Evolutionary conservation across 2,329 filamentous ascomycete genomes (phyloP).

Genomic region (Alternaria longipes): DNA sequence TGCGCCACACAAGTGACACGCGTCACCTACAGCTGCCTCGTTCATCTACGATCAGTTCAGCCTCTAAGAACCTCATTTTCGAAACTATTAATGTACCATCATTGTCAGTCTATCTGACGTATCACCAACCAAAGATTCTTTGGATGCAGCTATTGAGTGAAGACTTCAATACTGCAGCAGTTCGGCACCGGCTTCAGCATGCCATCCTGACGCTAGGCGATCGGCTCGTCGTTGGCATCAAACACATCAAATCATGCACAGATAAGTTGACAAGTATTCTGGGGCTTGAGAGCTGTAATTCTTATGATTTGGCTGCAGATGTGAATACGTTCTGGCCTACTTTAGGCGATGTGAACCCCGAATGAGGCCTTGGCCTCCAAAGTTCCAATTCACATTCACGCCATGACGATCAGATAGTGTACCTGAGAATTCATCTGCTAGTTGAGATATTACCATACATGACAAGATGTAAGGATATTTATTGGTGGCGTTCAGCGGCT

Average conservation of each 20-base stretch:
- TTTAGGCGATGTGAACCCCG: not conserved
- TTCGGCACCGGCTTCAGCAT: not conserved
- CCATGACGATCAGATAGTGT: not conserved
- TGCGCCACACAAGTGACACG: not conserved
- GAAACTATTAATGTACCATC: not conserved
- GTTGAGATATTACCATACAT: not conserved
- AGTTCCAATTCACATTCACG: not conserved
- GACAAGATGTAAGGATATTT: not conserved
- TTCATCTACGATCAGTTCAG: not conserved
- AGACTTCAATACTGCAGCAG: not conserved
- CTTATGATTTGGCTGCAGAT: not conserved
- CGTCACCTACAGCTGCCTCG: not conserved
- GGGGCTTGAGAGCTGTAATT: not conserved
- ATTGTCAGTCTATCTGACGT: not conserved
- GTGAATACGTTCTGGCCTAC: not conserved
- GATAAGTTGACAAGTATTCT: not conserved
- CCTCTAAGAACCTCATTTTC: not conserved
- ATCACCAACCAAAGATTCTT: not conserved
- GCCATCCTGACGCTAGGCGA: not conserved
- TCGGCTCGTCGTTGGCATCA: not conserved
- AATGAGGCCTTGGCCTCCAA: not conserved
- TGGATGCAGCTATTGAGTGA: not conserved
- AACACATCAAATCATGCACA: not conserved
- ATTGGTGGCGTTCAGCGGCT: slow-evolving; percentile 12
- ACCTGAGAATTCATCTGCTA: not conserved